Evolutionary conservation across 2,329 filamentous ascomycete genomes (phyloP), one percentile per base, ranked within the genome.

Genomic region (Microdochium paspali): DNA sequence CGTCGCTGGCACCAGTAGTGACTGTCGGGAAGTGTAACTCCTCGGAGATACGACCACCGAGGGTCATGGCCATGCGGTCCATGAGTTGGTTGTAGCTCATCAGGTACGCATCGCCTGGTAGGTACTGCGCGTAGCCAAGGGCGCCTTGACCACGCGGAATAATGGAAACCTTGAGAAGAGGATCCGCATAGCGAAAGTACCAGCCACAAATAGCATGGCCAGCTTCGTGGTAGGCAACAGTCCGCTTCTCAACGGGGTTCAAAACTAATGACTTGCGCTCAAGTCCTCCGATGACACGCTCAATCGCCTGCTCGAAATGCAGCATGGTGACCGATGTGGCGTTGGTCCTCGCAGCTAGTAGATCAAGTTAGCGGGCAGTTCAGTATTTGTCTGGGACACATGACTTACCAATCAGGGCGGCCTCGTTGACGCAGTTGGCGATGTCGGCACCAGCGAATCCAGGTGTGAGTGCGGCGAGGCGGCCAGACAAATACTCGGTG

Each of bases 1-100:
- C 93, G 65, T 97, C 93, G 47, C 84, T 90, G 20, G 91, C 93
- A 49, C 93, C 93, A 44, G 87, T 93, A 2, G 93, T 98, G 20
- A 98, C 93, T 0, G 90, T 95, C 28, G 93, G 85, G 68, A 98
- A 98, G 70, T 98, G 91, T 7, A 98, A 72, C 67, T 98, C 93
- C 69, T 98, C 93, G 20, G 86, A 93, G 23, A 98, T 87, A 54
- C 93, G 89, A 2, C 93, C 93, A 57, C 90, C 93, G 47, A 98
- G 83, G 2, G 91, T 96, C 93, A 98, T 98, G 54, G 93, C 93
- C 93, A 98, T 98, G 57, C 93, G 90, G 66, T 98, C 93, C 88
- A 97, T 95, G 39, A 98, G 76, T 69, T 98, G 93, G 63, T 90
- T 84, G 53, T 88, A 84, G 61, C 85, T 95, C 90, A 98, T 93